These are phyloP conservation scores for Talaromyces funiculosus DNA, from an alignment of 2,329 filamentous ascomycete genomes.

Conservation along the genomic window DNA sequence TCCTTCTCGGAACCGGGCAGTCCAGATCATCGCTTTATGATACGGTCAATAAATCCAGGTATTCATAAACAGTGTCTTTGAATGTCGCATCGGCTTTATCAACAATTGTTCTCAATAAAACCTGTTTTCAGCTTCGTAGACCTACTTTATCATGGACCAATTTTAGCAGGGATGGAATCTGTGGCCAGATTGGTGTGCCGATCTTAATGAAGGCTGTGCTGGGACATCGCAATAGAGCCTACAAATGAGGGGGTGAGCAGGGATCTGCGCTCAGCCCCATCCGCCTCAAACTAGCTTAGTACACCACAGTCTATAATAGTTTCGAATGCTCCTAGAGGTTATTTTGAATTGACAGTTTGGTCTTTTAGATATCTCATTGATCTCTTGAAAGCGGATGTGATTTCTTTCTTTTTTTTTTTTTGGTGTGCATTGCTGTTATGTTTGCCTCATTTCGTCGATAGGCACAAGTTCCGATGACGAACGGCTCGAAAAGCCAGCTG, in stretches of 20 bases:
- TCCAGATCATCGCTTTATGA: too few species aligned
- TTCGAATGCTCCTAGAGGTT: neutral
- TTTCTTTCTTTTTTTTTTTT: too few species aligned
- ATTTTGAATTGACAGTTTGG: neutral
- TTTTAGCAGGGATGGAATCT: too few species aligned
- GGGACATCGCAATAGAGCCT: neutral
- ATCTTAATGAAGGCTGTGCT: neutral
- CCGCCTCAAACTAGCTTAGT: neutral
- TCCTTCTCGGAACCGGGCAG: too few species aligned
- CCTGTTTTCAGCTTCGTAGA: neutral
- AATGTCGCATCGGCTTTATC: too few species aligned
- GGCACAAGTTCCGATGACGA: slow-evolving; percentile 2
- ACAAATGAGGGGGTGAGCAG: neutral
- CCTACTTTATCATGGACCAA: too few species aligned
- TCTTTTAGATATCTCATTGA: too few species aligned
- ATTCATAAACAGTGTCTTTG: too few species aligned
- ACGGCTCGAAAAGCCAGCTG: neutral
- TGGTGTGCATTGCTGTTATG: neutral
- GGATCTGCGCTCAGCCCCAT: neutral
- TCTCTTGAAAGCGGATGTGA: neutral
- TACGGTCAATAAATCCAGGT: too few species aligned
- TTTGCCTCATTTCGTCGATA: slow-evolving; percentile 2
- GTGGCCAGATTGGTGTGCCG: neutral
- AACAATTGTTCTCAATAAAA: neutral
- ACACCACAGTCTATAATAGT: neutral